Evolutionary conservation across 139 green algal species (phyloP).

Genomic region (Micractinium conductrix): DNA sequence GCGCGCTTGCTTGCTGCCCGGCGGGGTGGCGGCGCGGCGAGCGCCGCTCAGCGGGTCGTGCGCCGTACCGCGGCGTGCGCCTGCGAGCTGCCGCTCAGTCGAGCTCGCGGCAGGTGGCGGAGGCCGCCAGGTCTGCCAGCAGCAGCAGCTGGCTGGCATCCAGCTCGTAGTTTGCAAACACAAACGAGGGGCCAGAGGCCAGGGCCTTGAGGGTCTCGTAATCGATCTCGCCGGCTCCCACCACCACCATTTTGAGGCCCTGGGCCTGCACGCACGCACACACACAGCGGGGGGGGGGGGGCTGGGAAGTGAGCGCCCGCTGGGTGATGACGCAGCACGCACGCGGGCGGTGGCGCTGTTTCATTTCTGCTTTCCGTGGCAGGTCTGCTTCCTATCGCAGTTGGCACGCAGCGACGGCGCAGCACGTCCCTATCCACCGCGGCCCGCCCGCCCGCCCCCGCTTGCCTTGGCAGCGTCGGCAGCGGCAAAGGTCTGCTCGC

Average conservation of each 20-base stretch:
- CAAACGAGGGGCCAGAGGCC: not conserved
- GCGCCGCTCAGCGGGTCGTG: no score
- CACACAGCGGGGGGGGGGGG: not conserved
- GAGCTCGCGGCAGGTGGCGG: not conserved
- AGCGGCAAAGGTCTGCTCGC: not conserved
- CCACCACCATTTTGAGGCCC: constrained; percentile 15
- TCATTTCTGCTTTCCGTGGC: no score
- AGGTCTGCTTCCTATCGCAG: not conserved
- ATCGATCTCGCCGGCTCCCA: constrained; percentile 17
- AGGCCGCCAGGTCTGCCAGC: constrained; percentile 10
- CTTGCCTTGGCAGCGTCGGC: not conserved
- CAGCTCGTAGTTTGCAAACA: constrained; percentile 12
- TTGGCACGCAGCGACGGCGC: not conserved
- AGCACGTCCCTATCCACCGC: no score
- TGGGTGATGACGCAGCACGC: not conserved
- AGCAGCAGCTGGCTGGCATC: not conserved
- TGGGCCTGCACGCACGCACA: not conserved
- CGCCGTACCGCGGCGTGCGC: no score
- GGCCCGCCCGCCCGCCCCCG: not conserved
- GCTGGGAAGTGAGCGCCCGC: not conserved
- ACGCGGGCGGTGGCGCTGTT: not conserved
- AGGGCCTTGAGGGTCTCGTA: constrained; percentile 15
- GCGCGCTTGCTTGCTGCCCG: no score
- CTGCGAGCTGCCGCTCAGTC: no score
- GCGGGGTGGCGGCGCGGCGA: no score